These are phyloP conservation scores for Phytopythium sindhum DNA, from an alignment of 352 stramenopile genomes.

Conservation along the genomic window DNA sequence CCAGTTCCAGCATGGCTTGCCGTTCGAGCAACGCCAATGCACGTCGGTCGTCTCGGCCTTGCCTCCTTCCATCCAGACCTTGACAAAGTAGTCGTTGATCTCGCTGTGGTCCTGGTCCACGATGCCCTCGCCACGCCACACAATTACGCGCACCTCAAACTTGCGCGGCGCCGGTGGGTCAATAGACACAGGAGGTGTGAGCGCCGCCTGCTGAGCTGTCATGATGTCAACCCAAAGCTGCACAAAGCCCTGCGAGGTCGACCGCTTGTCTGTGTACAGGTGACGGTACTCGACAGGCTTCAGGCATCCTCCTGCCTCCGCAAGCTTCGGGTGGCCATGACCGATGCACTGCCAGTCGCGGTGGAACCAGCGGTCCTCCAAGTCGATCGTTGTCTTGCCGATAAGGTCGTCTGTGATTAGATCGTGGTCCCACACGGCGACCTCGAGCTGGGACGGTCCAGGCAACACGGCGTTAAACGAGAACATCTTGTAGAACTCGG, in stretches of 20 bases:
- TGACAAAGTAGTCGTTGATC: slow-evolving; percentile 92
- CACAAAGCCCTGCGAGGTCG: slow-evolving; percentile 64
- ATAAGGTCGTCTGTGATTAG: slow-evolving; percentile 85
- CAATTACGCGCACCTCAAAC: slow-evolving; percentile 88
- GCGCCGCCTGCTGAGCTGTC: slow-evolving; percentile 55
- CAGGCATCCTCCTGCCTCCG: slow-evolving; percentile 19
- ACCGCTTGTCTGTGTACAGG: slow-evolving; percentile 72
- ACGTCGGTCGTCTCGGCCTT: slow-evolving; percentile 74
- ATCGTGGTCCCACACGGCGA: slow-evolving; percentile 80
- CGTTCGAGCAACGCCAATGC: slow-evolving; percentile 90
- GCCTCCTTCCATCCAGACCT: slow-evolving; percentile 82
- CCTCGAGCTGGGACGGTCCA: slow-evolving; percentile 73
- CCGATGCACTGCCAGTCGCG: slow-evolving; percentile 75
- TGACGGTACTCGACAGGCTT: slow-evolving; percentile 90
- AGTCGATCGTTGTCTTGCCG: slow-evolving; percentile 87
- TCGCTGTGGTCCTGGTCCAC: slow-evolving; percentile 67
- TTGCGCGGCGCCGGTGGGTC: slow-evolving; percentile 51
- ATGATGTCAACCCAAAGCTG: slow-evolving; percentile 91
- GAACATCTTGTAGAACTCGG: slow-evolving; percentile 75
- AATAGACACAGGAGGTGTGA: slow-evolving; percentile 68
- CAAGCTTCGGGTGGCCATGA: slow-evolving; percentile 18
- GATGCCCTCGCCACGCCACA: slow-evolving; percentile 89
- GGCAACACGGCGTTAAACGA: slow-evolving; percentile 66
- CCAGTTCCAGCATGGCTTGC: slow-evolving; percentile 92
- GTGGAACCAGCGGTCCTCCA: slow-evolving; percentile 94